These are phyloP conservation scores for Miscanthus lutarioriparius DNA, from an alignment of 176 grass and related monocot genomes.

Conservation along the genomic window DNA sequence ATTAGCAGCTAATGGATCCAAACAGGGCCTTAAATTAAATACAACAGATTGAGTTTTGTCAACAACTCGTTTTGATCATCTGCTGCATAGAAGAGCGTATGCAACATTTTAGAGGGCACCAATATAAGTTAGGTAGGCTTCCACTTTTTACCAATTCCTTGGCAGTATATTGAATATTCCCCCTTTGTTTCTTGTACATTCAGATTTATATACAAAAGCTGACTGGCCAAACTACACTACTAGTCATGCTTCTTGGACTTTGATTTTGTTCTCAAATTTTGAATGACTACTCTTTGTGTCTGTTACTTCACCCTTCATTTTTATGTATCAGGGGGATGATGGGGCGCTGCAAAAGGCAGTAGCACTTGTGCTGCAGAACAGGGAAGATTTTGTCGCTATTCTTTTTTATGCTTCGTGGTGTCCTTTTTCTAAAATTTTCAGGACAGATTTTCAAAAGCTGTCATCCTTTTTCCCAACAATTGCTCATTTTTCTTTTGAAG, in stretches of 20 bases:
- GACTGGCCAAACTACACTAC: neutral
- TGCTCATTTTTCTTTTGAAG: slow-evolving; percentile 83
- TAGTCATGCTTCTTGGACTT: neutral
- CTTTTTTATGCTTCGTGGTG: slow-evolving; percentile 98
- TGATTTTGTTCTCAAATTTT: neutral
- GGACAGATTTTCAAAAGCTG: slow-evolving; percentile 64
- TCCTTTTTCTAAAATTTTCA: slow-evolving; percentile 89
- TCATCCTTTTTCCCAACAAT: slow-evolving; percentile 64
- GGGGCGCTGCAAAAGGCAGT: slow-evolving; percentile 60
- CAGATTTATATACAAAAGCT: slow-evolving; percentile 2
- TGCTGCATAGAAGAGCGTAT: neutral
- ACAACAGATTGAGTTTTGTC: neutral
- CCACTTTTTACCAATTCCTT: slow-evolving; percentile 32
- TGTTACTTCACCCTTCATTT: slow-evolving; percentile 3
- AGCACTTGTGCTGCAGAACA: slow-evolving; percentile 66
- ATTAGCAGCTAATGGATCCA: too few species aligned
- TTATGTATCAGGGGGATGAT: slow-evolving; percentile 62
- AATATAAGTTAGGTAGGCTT: neutral
- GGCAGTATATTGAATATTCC: slow-evolving; percentile 35
- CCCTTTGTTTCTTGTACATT: slow-evolving; percentile 9
- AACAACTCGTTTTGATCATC: neutral
- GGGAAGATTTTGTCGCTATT: slow-evolving; percentile 69
- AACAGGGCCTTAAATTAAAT: neutral
- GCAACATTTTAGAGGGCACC: neutral
- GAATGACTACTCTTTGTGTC: neutral